phyloP scores from a whole-genome alignment of 2,329 filamentous ascomycete genomes.

The Amphichorda felina region DNA sequence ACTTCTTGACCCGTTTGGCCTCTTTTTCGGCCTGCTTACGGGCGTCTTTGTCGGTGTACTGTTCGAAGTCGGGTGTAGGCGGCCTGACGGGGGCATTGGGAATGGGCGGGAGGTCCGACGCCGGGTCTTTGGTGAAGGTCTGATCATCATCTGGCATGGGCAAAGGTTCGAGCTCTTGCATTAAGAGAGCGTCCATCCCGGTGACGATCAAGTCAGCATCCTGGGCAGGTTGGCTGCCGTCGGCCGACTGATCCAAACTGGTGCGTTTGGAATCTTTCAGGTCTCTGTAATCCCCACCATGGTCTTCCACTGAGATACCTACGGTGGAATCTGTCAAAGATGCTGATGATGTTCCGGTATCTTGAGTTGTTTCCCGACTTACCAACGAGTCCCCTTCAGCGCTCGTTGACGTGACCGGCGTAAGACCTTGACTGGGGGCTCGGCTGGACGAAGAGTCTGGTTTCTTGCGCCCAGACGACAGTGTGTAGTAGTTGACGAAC shows the following conservation, averaged over 20 bases:
- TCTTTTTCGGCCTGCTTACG: constrained; percentile 61
- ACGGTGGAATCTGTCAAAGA: too few species aligned
- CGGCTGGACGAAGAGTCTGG: constrained; percentile 2
- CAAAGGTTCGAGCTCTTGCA: background rate
- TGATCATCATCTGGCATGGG: background rate
- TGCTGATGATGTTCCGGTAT: too few species aligned
- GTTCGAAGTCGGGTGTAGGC: constrained; percentile 38
- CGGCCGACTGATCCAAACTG: too few species aligned
- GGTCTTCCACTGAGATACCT: background rate
- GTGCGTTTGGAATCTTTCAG: too few species aligned
- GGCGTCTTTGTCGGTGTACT: constrained; percentile 50
- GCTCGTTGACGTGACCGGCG: background rate
- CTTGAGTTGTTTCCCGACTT: too few species aligned
- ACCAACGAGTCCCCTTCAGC: background rate
- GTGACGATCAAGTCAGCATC: background rate
- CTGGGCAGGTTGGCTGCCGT: background rate
- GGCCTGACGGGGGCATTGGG: constrained; percentile 34
- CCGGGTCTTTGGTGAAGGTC: background rate
- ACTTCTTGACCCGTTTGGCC: constrained; percentile 47
- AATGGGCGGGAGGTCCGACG: constrained; percentile 22
- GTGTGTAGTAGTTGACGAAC: constrained; percentile 85
- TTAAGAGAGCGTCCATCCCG: background rate
- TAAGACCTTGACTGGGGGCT: background rate
- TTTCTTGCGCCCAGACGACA: constrained; percentile 64
- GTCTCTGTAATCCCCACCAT: background rate